Percentiles rank a stretch among this genome's conserved stretches.
phyloP scores from a whole-genome alignment of 495 filamentous ascomycete genomes.

The Penicillium simplicissimum region DNA sequence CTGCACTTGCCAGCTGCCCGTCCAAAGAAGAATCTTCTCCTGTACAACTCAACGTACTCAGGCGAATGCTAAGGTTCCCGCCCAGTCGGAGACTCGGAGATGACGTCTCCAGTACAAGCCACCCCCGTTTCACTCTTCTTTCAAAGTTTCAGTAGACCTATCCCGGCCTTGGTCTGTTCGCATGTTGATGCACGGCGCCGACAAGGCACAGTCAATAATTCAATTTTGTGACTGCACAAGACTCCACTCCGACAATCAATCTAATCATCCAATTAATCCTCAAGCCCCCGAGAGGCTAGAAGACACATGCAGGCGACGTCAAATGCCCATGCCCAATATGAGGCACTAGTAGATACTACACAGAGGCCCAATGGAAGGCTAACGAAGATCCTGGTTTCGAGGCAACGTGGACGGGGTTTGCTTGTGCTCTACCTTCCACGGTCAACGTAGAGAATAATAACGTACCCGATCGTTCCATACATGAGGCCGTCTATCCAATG shows the following conservation, averaged over 20 bases:
- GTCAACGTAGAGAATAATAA: too few species aligned
- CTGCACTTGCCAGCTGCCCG: background rate
- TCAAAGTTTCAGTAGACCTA: background rate
- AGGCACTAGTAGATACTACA: background rate
- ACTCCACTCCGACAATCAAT: background rate
- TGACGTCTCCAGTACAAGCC: constrained; percentile 1
- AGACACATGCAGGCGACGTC: background rate
- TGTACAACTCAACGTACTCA: background rate
- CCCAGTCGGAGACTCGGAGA: background rate
- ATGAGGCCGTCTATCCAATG: too few species aligned
- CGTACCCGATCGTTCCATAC: too few species aligned
- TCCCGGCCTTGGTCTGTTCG: background rate
- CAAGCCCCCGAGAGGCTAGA: background rate
- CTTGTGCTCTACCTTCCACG: background rate
- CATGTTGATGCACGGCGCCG: background rate
- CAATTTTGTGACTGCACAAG: background rate
- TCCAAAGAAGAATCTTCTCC: background rate
- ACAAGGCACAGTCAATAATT: background rate
- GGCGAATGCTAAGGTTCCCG: background rate
- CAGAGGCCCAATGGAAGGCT: background rate
- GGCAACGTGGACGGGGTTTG: background rate
- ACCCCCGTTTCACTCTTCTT: background rate
- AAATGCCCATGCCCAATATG: background rate
- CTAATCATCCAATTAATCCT: background rate
- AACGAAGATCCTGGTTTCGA: background rate